Conservation (phyloP, 164 flowering plant species). For the Macadamia integrifolia region DNA sequence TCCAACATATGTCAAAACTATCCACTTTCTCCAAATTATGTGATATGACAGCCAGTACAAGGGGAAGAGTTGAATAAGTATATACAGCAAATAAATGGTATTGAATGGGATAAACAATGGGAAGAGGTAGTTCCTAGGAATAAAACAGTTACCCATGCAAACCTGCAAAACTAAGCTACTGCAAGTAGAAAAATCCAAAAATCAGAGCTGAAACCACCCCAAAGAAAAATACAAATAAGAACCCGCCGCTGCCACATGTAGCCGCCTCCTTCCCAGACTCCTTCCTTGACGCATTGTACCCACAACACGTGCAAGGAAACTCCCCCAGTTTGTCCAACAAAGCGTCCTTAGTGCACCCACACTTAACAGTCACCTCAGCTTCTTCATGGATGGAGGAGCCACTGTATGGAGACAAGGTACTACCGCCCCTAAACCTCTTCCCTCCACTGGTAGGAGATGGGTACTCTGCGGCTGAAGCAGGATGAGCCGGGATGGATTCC, state of each 20-base stretch:
- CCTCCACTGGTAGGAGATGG: conserved; percentile 6
- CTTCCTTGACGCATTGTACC: not conserved
- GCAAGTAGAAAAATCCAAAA: conserved; percentile 11
- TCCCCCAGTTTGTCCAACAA: conserved; percentile 21
- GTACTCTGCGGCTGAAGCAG: conserved; percentile 34
- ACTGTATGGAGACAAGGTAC: conserved; percentile 7
- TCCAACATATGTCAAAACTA: no score
- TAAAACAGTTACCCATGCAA: conserved; percentile 1
- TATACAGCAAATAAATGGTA: not conserved
- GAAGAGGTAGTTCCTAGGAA: not conserved
- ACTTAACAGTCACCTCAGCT: conserved; percentile 24
- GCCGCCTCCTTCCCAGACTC: not conserved
- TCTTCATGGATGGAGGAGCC: conserved; percentile 30
- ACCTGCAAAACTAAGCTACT: conserved; percentile 8
- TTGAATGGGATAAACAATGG: not conserved
- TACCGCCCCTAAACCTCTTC: conserved; percentile 6
- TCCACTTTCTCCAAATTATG: no score
- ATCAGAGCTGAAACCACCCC: conserved; percentile 15
- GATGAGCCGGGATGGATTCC: conserved; percentile 23
- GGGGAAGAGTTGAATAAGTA: no score
- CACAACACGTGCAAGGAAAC: conserved; percentile 8
- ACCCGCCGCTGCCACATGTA: conserved; percentile 3
- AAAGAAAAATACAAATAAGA: conserved; percentile 13
- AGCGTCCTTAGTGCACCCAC: conserved; percentile 25
- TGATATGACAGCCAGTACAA: no score